Percentiles rank a stretch among this genome's conserved stretches.
Conservation (phyloP, 495 filamentous ascomycete species). For the Lasiosphaeris hirsuta region DNA sequence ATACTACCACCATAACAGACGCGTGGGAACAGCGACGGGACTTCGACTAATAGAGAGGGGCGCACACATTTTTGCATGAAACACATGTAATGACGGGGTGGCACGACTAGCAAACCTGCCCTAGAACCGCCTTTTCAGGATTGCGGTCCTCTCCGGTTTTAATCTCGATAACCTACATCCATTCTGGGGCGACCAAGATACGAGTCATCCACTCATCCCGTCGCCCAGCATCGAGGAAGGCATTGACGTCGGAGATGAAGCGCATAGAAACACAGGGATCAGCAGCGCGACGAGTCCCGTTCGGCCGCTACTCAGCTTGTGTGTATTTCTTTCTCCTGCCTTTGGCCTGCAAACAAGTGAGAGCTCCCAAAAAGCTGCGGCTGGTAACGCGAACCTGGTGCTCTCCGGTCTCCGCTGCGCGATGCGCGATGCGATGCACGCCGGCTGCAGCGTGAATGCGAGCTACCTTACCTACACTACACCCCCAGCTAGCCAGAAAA, state of each 20-base stretch:
- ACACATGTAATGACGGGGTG: conserved; percentile 21
- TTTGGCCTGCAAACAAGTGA: neutral
- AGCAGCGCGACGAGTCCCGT: neutral
- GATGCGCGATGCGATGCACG: neutral
- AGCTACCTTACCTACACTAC: neutral
- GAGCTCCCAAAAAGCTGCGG: neutral
- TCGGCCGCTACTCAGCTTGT: neutral
- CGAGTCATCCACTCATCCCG: neutral
- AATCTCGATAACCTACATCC: neutral
- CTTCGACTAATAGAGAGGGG: neutral
- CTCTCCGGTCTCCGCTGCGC: neutral
- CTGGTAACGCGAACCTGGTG: neutral
- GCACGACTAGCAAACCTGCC: conserved; percentile 8
- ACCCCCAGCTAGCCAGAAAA: neutral
- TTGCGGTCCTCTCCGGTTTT: neutral
- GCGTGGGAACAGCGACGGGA: no score
- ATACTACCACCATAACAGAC: no score
- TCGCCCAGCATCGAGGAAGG: conserved; percentile 12
- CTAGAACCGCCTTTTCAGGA: neutral
- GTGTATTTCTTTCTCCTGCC: neutral
- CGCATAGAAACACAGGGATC: conserved; percentile 27
- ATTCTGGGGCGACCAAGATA: neutral
- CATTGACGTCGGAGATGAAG: conserved; percentile 38
- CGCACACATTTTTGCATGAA: conserved; percentile 20
- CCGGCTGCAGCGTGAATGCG: neutral